These are phyloP conservation scores for Odontarrhena argentea DNA, from an alignment of 345 rosid genomes.

Conservation along the genomic window DNA sequence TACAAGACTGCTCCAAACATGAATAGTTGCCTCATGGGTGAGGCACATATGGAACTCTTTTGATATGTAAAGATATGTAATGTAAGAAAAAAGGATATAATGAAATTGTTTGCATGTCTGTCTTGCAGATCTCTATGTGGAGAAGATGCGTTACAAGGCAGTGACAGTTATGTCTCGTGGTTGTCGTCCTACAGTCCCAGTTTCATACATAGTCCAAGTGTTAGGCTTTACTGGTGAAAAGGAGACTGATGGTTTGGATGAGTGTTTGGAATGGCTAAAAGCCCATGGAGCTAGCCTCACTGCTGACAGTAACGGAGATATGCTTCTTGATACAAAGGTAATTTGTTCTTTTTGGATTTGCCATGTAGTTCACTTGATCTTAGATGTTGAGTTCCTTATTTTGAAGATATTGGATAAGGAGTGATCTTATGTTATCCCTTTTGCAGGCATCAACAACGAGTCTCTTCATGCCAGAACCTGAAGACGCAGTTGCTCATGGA, in stretches of 20 bases:
- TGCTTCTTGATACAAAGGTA: slow-evolving; percentile 88
- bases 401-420: slow-evolving; percentile 6
- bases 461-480: slow-evolving; percentile 91
- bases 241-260: slow-evolving; percentile 61
- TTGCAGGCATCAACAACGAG: slow-evolving; percentile 78
- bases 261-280: slow-evolving; percentile 87
- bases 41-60: slow-evolving; percentile 36
- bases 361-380: slow-evolving; percentile 7
- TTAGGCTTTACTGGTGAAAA: slow-evolving; percentile 67
- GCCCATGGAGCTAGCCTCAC: slow-evolving; percentile 77
- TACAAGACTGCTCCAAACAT: slow-evolving; percentile 89
- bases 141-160: slow-evolving; percentile 94
- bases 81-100: not conserved
- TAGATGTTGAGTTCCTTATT: not conserved
- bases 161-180: slow-evolving; percentile 82
- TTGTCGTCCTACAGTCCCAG: slow-evolving; percentile 88
- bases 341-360: slow-evolving; percentile 6
- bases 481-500: slow-evolving; percentile 94
- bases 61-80: slow-evolving; percentile 6
- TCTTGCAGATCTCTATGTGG: slow-evolving; percentile 80
- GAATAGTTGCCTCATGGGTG: slow-evolving; percentile 90
- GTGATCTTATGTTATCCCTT: slow-evolving; percentile 22
- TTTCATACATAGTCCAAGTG: slow-evolving; percentile 70
- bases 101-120: slow-evolving; percentile 12
- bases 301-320: slow-evolving; percentile 64